Conservation (phyloP, 148 eudicot species). For the Chenopodium quinoa region DNA sequence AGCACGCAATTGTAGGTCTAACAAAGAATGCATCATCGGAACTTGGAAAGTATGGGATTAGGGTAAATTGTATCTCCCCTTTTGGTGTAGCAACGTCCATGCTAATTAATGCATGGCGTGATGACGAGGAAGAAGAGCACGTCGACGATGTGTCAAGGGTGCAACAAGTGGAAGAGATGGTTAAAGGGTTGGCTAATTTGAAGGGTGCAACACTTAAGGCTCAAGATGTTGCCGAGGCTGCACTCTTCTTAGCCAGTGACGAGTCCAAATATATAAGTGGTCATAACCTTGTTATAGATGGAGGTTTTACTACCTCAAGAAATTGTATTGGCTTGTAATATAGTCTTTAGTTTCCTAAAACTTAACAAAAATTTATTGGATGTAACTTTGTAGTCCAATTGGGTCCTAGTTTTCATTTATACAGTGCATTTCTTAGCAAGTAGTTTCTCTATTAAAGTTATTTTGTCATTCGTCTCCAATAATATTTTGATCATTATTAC, state of each 20-base stretch:
- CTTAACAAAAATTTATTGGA: no score
- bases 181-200: constrained; percentile 29
- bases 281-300: constrained; percentile 45
- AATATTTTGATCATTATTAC: no score
- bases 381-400: not conserved
- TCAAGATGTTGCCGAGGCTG: constrained; percentile 44
- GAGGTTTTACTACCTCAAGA: constrained; percentile 37
- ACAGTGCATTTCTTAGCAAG: no score
- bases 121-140: constrained; percentile 13
- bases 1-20: constrained; percentile 43
- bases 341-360: no score
- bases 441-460: no score
- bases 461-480: no score
- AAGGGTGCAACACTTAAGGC: constrained; percentile 34
- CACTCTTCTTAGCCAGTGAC: constrained; percentile 41
- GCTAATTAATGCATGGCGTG: constrained; percentile 36
- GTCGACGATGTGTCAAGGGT: not conserved
- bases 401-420: not conserved
- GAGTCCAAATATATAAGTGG: constrained; percentile 45
- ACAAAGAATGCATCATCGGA: constrained; percentile 40
- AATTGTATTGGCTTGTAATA: constrained; percentile 36
- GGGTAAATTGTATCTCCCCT: constrained; percentile 47
- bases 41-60: constrained; percentile 37
- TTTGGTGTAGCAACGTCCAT: constrained; percentile 47
- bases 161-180: constrained; percentile 27